Evolutionary conservation across 2,329 filamentous ascomycete species (phyloP).

Genomic region (Talaromyces sp.): DNA sequence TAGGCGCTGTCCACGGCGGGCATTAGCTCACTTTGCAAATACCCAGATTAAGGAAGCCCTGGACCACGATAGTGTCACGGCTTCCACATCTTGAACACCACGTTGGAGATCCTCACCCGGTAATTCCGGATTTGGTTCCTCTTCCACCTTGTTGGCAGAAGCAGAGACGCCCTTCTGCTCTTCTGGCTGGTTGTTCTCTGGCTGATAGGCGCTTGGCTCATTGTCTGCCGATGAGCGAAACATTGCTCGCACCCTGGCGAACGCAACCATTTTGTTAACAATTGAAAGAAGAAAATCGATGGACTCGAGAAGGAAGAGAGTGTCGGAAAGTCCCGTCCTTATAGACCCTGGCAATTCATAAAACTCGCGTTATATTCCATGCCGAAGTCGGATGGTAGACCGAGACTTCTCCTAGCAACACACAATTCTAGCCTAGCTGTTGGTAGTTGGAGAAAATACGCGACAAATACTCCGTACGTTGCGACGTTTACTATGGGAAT

Average conservation of each 20-base stretch:
- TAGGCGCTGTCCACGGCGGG: neutral
- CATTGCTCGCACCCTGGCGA: too few species aligned
- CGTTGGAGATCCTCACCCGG: constrained; percentile 13
- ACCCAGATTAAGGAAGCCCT: constrained; percentile 33
- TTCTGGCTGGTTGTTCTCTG: neutral
- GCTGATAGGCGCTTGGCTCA: neutral
- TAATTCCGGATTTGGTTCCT: neutral
- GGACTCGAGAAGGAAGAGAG: too few species aligned
- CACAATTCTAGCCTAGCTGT: too few species aligned
- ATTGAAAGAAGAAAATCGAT: too few species aligned
- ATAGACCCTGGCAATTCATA: too few species aligned
- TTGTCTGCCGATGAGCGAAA: too few species aligned
- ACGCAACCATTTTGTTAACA: too few species aligned
- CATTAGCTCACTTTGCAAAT: constrained; percentile 42
- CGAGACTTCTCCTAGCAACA: too few species aligned
- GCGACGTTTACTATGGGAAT: neutral
- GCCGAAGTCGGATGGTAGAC: too few species aligned
- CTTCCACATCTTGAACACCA: constrained; percentile 20
- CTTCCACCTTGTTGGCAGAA: neutral
- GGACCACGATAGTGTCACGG: constrained; percentile 28
- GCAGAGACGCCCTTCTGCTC: neutral
- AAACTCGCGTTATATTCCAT: too few species aligned
- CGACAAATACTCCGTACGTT: neutral
- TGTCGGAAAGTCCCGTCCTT: too few species aligned
- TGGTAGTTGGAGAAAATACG: too few species aligned